Evolutionary conservation across 1,284 basidiomycete genomes (phyloP).

Genomic region (Ceratobasidium sp.): DNA sequence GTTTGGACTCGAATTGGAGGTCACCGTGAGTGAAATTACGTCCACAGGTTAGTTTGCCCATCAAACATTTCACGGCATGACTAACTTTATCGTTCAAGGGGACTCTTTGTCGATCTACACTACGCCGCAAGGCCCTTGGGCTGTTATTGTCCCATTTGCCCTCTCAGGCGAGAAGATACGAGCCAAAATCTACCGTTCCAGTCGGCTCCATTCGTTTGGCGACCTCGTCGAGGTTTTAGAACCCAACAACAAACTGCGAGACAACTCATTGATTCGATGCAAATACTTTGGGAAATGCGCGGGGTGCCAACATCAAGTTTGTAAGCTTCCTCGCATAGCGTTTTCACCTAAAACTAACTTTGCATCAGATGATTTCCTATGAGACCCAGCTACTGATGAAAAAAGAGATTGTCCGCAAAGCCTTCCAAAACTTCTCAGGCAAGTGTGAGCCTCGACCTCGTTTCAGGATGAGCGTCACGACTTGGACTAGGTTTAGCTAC

Average conservation of each 20-base stretch:
- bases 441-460: slow-evolving; percentile 45
- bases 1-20: slow-evolving; percentile 66
- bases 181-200: slow-evolving; percentile 70
- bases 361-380: slow-evolving; percentile 81
- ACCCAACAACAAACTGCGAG: slow-evolving; percentile 70
- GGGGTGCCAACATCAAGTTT: slow-evolving; percentile 78
- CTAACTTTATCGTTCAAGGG: slow-evolving; percentile 55
- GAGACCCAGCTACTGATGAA: slow-evolving; percentile 86
- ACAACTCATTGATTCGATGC: slow-evolving; percentile 71
- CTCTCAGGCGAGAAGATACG: slow-evolving; percentile 81
- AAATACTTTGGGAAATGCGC: slow-evolving; percentile 86
- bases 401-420: slow-evolving; percentile 83
- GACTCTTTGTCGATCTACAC: slow-evolving; percentile 70
- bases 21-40: slow-evolving; percentile 67
- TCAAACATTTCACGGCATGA: slow-evolving; percentile 7
- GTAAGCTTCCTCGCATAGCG: slow-evolving; percentile 35
- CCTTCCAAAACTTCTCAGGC: slow-evolving; percentile 82
- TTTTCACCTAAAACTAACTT: slow-evolving; percentile 44
- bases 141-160: slow-evolving; percentile 79
- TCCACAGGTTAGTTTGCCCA: slow-evolving; percentile 63
- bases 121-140: slow-evolving; percentile 67
- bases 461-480: neutral
- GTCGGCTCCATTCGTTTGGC: slow-evolving; percentile 73
- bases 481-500: slow-evolving; percentile 60
- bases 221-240: slow-evolving; percentile 75